Conservation (phyloP, 2,329 filamentous ascomycete genomes). For the Mycogone perniciosa region DNA sequence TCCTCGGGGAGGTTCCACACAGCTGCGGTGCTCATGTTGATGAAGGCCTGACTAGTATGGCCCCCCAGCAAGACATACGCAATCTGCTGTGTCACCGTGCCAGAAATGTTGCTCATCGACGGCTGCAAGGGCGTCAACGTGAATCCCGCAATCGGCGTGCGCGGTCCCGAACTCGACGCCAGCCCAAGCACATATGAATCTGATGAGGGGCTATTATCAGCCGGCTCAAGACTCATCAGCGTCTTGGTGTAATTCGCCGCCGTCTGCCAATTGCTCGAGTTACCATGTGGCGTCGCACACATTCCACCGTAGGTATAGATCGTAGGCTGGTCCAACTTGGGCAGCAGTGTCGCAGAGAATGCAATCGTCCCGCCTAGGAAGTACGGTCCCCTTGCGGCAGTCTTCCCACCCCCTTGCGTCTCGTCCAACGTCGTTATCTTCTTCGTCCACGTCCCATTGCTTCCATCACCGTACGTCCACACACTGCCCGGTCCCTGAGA, state of each 20-base stretch:
- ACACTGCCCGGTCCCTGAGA: conserved; percentile 47
- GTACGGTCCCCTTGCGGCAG: conserved; percentile 31
- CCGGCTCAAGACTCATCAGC: conserved; percentile 63
- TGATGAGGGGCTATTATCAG: conserved; percentile 15
- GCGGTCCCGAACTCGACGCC: conserved; percentile 49
- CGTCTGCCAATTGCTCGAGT: conserved; percentile 53
- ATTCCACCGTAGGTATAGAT: conserved; percentile 84
- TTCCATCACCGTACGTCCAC: conserved; percentile 59
- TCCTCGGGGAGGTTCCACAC: conserved; percentile 82
- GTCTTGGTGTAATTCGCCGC: conserved; percentile 71
- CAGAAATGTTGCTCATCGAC: conserved; percentile 62
- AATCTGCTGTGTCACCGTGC: conserved; percentile 62
- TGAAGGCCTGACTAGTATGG: conserved; percentile 74
- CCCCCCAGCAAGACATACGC: conserved; percentile 79
- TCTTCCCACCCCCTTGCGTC: conserved; percentile 15
- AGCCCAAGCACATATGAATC: conserved; percentile 30
- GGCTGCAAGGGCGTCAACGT: conserved; percentile 68
- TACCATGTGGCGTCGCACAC: conserved; percentile 55
- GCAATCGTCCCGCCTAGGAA: conserved; percentile 53
- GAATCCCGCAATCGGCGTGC: conserved; percentile 80
- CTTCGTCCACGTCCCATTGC: conserved; percentile 22
- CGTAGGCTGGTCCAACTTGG: conserved; percentile 45
- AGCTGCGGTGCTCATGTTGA: conserved; percentile 90
- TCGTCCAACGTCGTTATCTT: conserved; percentile 18
- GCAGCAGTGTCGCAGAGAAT: conserved; percentile 58